Evolutionary conservation across 805 yeast species (phyloP), one percentile per base, ranked within the genome.

Genomic region (Candida methanosorbosa): DNA sequence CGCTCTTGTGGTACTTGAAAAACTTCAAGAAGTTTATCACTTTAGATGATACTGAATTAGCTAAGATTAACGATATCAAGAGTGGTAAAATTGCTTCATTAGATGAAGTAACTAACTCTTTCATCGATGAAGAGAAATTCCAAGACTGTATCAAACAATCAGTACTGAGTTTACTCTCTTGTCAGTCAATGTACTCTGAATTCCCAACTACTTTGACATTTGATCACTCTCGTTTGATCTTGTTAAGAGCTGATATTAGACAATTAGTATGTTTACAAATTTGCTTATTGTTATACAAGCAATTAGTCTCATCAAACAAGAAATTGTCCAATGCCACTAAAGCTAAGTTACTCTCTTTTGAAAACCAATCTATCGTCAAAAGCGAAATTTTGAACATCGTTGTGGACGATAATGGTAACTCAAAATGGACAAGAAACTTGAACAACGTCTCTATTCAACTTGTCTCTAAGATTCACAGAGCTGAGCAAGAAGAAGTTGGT

Each of bases 371-470:
- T 35, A 63, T 57, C 33, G 64, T 85, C 36, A 85, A 81, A 54
- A 75, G 66, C 34, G 90, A 84, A 48, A 72, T 86, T 28, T 60
- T 82, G 35, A 81, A 88, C 22, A 81, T 85, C 30, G 85, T 85
- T 14, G 75, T 86, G 23, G 94, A 85, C 57, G 85, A 81, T 39
- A 81, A 79, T 48, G 95, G 94, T 2, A 83, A 82, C 53, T 75
- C 84, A 38, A 84, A 87, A 61, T 85, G 95, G 95, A 85, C 95
- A 1, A 73, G 84, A 50, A 85, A 85, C 55, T 72, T 84, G 18
- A 70, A 75, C 42, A 66, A 81, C 13, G 73, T 86, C 41, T 72
- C 90, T 4, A 66, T 85, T 39, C 94, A 81, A 51, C 50, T 81
- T 32, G 70, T 72, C 23, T 70, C 72, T 44, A 61, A 58, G 34